Base-by-base conservation (phyloP, 495 filamentous ascomycete genomes). In the Aspergillus ellipticus region DNA sequence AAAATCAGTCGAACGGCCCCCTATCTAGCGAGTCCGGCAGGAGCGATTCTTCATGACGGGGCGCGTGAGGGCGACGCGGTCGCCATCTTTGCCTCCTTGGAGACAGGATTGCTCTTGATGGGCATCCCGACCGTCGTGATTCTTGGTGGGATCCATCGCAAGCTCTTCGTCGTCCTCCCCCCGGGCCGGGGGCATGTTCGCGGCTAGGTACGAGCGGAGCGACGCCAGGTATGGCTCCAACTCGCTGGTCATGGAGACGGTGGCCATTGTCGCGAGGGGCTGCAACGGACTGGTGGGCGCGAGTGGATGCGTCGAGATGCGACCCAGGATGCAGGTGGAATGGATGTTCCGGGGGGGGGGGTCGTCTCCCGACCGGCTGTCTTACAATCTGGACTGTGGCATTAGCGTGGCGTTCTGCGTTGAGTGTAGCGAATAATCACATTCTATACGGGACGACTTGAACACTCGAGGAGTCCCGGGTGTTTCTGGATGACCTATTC, bases 231-330 rank as follows among this genome's bases (percentile, higher is more conserved):
- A 72, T 19, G 60, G 58, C 53, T 72, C 60, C 10, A 72, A 42
- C 22, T 72, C 69, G 43, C 58, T 63, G 2, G 66, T 72, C 49
- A 69, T 67, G 9, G 65, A 60, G 13, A 72, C 66, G 10, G 65
- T 69, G 3, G 65, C 52, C 66, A 72, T 61, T 53, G 20, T 49
- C 45, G 35, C 51, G 35, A 54, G 37, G 37, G 56, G 51, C 19
- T 48, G 45, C 26, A 17, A n/a, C 43, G 22, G 22, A 24, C 0
- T 29, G 31, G 39, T 22, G 6, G 17, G 52, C 13, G 7, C 28
- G 49, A 55, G 15, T 17, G 47, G 43, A n/a, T 33, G 11, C 4
- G 5, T n/a, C 11, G 5, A 4, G 35, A n/a, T 13, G 5, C n/a
- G 35, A 39, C 2, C 11, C 10, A 39, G 35, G 11, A n/a, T 39